Base-by-base conservation (phyloP, 371 early-diverging fungal genomes). In the Zychaea mexicana region DNA sequence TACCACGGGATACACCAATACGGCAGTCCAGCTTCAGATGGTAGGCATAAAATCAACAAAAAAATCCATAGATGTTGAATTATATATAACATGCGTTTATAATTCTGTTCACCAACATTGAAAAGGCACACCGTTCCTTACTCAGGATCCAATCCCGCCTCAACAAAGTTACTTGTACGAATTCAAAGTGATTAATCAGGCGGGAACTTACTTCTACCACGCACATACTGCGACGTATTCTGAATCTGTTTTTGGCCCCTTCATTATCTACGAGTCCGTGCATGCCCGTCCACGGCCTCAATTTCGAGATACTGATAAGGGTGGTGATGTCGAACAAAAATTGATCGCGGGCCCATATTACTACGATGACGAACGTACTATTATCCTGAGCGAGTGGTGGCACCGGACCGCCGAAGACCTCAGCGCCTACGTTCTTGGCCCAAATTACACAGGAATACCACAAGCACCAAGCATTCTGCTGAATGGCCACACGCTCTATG, bases 161-260 rank as follows among this genome's bases (percentile, higher is more conserved):
- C 80, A 83, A 2, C 52, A 76, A 47, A 68, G 72, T 13, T 86
- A 73, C 45, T 63, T 79, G 3, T 80, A 87, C 65, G 74, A 85
- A 4, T 86, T 86, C 57, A 57, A 57, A 15, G 68, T 73, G 6
- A 46, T 67, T 10, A 67, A 71, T 24, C 78, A 79, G 57, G 62
- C 76, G 2, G 88, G 88, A 17, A 88, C 86, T 17, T 86, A 67
- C 55, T 88, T 82, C 62, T 83, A 81, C 47, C 85, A 84, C 66
- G 84, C 74, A 3, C 85, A 85, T 61, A 66, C 70, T 10, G 76
- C 76, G 3, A 26, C 77, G 17, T 68, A 76, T 52, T 75, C 76
- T 60, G 77, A 75, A 31, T 79, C 82, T 5, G 72, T 85, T 0
- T 78, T 78, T 67, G 84, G 82, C 15, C 69, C 82, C 1, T 69